Evolutionary conservation across 352 stramenopile species (phyloP).

Genomic region (Phytophthora cryptogea): DNA sequence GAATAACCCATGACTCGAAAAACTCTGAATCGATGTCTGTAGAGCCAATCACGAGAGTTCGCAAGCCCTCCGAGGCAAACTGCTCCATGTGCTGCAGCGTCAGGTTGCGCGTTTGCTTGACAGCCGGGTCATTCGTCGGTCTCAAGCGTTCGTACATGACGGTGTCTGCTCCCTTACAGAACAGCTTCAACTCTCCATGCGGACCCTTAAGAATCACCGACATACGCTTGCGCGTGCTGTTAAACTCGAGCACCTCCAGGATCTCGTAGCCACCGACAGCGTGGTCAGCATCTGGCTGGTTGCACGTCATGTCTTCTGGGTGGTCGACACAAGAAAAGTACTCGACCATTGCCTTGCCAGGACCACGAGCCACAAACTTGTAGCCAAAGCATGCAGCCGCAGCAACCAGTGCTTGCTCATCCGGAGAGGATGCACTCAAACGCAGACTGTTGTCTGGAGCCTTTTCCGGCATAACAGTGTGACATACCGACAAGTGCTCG

Average conservation of each 20-base stretch:
- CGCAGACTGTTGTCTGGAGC: slow-evolving; percentile 83
- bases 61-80: slow-evolving; percentile 88
- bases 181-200: slow-evolving; percentile 60
- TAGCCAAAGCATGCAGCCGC: slow-evolving; percentile 85
- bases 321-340: slow-evolving; percentile 64
- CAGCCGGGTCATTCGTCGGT: slow-evolving; percentile 44
- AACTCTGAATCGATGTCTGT: slow-evolving; percentile 59
- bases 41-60: slow-evolving; percentile 88
- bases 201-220: slow-evolving; percentile 86
- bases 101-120: slow-evolving; percentile 59
- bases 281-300: slow-evolving; percentile 41
- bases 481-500: slow-evolving; percentile 90
- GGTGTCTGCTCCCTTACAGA: slow-evolving; percentile 91
- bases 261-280: slow-evolving; percentile 74
- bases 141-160: slow-evolving; percentile 88
- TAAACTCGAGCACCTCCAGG: slow-evolving; percentile 94
- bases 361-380: slow-evolving; percentile 71
- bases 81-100: slow-evolving; percentile 88
- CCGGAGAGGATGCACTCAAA: slow-evolving; percentile 91
- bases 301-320: slow-evolving; percentile 31
- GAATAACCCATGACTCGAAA: slow-evolving; percentile 68
- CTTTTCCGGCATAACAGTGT: slow-evolving; percentile 98
- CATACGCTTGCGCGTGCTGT: slow-evolving; percentile 96
- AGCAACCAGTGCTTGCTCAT: slow-evolving; percentile 90
- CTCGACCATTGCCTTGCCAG: slow-evolving; percentile 78